Conservation (phyloP, 2,329 filamentous ascomycete species). For the Colletotrichum sp. region DNA sequence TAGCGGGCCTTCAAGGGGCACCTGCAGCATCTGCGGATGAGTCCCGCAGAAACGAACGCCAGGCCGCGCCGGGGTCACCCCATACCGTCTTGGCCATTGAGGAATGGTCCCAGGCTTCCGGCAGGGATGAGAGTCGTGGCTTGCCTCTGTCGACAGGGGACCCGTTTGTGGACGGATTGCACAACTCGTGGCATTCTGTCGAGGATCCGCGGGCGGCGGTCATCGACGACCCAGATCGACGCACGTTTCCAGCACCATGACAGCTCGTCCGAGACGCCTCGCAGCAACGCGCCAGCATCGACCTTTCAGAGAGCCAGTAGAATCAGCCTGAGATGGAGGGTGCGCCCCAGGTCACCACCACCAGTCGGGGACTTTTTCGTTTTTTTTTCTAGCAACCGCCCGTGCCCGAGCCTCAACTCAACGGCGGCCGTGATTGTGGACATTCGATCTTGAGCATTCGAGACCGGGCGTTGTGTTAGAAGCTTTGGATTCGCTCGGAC, state of each 20-base stretch:
- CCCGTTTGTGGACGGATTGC: constrained; percentile 12
- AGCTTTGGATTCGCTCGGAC: constrained; percentile 4
- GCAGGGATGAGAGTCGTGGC: constrained; percentile 5
- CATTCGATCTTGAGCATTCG: background rate
- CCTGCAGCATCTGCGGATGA: background rate
- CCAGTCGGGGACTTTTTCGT: background rate
- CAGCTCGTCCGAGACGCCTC: background rate
- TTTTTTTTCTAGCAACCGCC: background rate
- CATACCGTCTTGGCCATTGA: background rate
- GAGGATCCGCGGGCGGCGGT: background rate
- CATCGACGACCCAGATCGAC: background rate
- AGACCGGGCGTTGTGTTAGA: background rate
- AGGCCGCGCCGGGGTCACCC: background rate
- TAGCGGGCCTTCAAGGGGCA: background rate
- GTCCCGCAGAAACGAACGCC: constrained; percentile 1
- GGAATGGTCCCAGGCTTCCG: background rate
- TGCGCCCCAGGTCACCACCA: background rate
- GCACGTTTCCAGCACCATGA: constrained; percentile 1
- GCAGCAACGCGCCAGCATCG: background rate
- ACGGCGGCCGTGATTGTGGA: background rate
- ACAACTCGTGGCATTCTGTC: constrained; percentile 11
- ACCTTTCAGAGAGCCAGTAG: background rate
- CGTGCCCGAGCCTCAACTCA: constrained; percentile 2
- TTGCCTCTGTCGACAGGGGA: background rate
- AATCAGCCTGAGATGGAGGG: background rate